Conservation (phyloP, 2,329 filamentous ascomycete species). For the Leptographium galeiforme region DNA sequence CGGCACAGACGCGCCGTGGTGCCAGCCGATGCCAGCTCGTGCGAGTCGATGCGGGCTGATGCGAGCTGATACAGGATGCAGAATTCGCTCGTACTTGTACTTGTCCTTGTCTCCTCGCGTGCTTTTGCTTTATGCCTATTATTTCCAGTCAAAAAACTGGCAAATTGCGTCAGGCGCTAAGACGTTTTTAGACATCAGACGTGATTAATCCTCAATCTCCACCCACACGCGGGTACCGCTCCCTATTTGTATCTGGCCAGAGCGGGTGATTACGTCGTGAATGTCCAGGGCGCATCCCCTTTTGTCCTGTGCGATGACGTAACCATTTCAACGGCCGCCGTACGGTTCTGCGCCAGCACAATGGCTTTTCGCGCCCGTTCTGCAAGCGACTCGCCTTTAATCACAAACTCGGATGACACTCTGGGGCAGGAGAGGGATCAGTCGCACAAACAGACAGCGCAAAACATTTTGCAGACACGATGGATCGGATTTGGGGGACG, state of each 20-base stretch:
- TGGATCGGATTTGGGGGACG: no score
- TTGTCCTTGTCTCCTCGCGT: not conserved
- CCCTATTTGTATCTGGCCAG: not conserved
- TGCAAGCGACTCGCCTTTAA: no score
- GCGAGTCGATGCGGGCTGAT: no score
- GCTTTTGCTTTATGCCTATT: not conserved
- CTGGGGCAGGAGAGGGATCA: no score
- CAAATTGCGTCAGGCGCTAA: constrained; percentile 10
- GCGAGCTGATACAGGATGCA: not conserved
- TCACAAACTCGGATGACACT: no score
- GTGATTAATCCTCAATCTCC: not conserved
- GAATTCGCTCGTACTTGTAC: not conserved
- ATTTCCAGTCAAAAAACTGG: not conserved
- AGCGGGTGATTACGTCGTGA: not conserved
- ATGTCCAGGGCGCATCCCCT: not conserved
- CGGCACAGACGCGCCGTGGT: no score
- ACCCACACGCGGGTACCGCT: not conserved
- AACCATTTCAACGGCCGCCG: not conserved
- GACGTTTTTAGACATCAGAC: not conserved
- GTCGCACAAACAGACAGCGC: no score
- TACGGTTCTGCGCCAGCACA: no score
- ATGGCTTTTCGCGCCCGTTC: no score
- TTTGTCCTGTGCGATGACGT: not conserved
- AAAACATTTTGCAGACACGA: no score
- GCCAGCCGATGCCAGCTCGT: no score